These are phyloP conservation scores for Lactarius indigo DNA, from an alignment of 768 basidiomycete species.

Conservation along the genomic window DNA sequence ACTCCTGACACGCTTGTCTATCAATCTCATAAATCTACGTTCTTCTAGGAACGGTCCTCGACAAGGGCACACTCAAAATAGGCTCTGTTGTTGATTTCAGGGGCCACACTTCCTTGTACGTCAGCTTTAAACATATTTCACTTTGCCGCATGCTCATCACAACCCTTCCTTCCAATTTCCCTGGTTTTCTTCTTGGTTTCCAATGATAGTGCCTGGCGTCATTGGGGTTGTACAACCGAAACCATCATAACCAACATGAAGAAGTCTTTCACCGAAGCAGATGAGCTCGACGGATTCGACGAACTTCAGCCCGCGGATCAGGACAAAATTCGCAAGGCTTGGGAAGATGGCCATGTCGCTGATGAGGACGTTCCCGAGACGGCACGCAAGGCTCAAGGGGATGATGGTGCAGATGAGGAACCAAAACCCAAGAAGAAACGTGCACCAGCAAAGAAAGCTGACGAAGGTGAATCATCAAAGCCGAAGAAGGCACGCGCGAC, in stretches of 20 bases:
- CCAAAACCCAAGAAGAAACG: conserved; percentile 29
- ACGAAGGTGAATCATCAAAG: conserved; percentile 36
- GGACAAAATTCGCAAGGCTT: conserved; percentile 66
- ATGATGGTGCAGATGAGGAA: conserved; percentile 42
- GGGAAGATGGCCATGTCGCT: conserved; percentile 72
- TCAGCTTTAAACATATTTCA: not conserved
- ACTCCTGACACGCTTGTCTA: conserved; percentile 7
- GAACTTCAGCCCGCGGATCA: conserved; percentile 68
- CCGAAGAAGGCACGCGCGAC: conserved; percentile 32
- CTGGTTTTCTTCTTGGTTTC: not conserved
- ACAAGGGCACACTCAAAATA: conserved; percentile 68
- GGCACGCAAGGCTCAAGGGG: conserved; percentile 54
- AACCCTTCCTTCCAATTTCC: too few relatives aligned
- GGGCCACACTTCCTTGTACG: conserved; percentile 67
- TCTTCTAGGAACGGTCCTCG: conserved; percentile 59
- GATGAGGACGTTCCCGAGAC: conserved; percentile 79
- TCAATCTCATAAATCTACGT: conserved; percentile 26
- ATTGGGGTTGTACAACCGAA: conserved; percentile 83
- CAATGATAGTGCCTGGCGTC: conserved; percentile 68
- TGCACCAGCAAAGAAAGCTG: conserved; percentile 30
- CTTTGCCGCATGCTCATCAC: not conserved
- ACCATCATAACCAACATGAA: conserved; percentile 73
- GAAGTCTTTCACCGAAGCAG: conserved; percentile 48
- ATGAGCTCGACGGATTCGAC: conserved; percentile 85
- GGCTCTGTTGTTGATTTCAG: conserved; percentile 72